phyloP scores from a whole-genome alignment of 495 filamentous ascomycete species.

The Aspergillus cavernicola region DNA sequence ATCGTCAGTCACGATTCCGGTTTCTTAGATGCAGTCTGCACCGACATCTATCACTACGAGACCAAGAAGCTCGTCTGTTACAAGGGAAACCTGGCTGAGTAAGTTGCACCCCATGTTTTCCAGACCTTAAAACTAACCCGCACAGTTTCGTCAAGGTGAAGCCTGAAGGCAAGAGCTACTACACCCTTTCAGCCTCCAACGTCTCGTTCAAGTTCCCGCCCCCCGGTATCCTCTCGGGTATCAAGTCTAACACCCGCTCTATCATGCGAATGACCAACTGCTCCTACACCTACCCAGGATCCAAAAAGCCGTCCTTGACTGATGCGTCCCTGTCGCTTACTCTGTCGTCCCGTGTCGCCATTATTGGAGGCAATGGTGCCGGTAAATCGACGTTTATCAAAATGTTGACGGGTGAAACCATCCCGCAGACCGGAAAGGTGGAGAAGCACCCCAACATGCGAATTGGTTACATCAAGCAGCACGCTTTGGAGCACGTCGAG shows the following conservation, averaged over 20 bases:
- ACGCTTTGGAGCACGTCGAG: constrained; percentile 97
- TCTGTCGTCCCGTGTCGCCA: constrained; percentile 88
- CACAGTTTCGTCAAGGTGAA: constrained; percentile 75
- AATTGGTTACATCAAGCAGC: constrained; percentile 99
- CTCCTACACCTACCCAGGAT: constrained; percentile 84
- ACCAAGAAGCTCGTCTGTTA: constrained; percentile 93
- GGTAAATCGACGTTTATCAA: constrained; percentile 99
- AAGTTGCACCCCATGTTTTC: constrained; percentile 3
- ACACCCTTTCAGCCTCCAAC: constrained; percentile 86
- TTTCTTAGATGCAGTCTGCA: constrained; percentile 95
- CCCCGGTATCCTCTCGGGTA: constrained; percentile 88
- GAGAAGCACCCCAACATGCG: constrained; percentile 98
- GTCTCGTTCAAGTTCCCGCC: constrained; percentile 97
- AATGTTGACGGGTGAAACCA: constrained; percentile 89
- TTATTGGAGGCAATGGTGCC: constrained; percentile 96
- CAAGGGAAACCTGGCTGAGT: constrained; percentile 85
- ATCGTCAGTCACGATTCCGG: constrained; percentile 98
- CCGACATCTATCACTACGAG: constrained; percentile 99
- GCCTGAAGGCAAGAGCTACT: constrained; percentile 98
- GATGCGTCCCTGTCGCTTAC: constrained; percentile 83
- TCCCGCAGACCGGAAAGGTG: constrained; percentile 82
- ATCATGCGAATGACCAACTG: constrained; percentile 94
- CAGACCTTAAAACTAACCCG: constrained; percentile 13
- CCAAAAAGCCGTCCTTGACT: constrained; percentile 77
- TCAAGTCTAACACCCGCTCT: constrained; percentile 88